phyloP scores from a whole-genome alignment of 2,329 filamentous ascomycete species.

The Fusarium pininemorale region DNA sequence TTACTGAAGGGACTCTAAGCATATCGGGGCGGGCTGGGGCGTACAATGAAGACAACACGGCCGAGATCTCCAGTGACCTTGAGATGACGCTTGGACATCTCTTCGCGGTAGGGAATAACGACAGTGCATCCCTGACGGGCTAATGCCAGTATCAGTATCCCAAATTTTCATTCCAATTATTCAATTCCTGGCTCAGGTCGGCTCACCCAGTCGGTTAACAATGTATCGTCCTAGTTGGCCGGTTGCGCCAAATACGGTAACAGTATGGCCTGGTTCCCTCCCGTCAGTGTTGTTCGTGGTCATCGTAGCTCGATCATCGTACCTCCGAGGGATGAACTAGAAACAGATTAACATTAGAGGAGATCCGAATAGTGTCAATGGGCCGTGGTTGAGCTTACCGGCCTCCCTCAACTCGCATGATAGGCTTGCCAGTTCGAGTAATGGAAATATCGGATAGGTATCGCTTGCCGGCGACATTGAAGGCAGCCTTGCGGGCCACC shows the following conservation, averaged over 20 bases:
- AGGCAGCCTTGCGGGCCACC: conserved; percentile 58
- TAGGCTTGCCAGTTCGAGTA: conserved; percentile 94
- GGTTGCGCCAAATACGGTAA: conserved; percentile 97
- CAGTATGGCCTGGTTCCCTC: conserved; percentile 79
- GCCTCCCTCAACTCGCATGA: conserved; percentile 88
- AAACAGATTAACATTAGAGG: conserved; percentile 41
- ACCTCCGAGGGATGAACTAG: conserved; percentile 90
- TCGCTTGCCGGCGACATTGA: conserved; percentile 61
- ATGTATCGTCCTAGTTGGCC: conserved; percentile 97
- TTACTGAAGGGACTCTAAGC: conserved; percentile 19
- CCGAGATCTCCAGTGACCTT: conserved; percentile 97
- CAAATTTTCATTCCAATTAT: neutral
- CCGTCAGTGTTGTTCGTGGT: conserved; percentile 39
- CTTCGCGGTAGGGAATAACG: conserved; percentile 91
- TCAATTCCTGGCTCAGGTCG: neutral
- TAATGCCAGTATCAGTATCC: conserved; percentile 50
- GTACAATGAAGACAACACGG: conserved; percentile 83
- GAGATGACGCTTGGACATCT: conserved; percentile 96
- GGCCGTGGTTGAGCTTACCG: conserved; percentile 66
- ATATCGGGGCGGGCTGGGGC: conserved; percentile 34
- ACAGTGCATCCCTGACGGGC: conserved; percentile 95
- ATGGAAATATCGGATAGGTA: conserved; percentile 85
- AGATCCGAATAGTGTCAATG: conserved; percentile 34
- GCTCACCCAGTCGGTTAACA: conserved; percentile 85
- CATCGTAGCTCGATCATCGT: conserved; percentile 45